Base-by-base conservation (phyloP, 1,139 yeast species). In the Hansenula sp. region DNA sequence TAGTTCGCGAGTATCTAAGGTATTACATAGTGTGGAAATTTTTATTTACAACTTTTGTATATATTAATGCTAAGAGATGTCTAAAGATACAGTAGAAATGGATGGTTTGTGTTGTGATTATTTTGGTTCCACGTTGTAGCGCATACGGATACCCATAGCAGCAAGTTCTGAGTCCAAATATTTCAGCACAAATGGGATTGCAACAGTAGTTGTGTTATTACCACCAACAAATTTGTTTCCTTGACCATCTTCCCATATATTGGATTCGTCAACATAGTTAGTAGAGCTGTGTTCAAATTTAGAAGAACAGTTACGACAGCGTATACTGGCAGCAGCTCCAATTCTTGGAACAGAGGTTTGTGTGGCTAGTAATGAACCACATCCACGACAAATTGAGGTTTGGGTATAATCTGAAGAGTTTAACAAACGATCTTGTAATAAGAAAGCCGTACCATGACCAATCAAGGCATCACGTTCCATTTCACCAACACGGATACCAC, bases 401-500 rank as follows among this genome's bases (percentile, higher is more conserved):
- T 89, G 96, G 1, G 97, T 79, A 69, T 94, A 94, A 65, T 92
- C 99, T 18, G 96, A 86, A 62, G 96, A 89, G 66, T 94, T 92
- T 63, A 94, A 75, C 60, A 92, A 73, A 67, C 99, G 83, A 63
- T 92, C 99, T 65, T 92, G 98, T 53, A 92, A 71, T 58, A 92
- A 70, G 79, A 79, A 92, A 1, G 98, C 89, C n/a, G 98, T 84
- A 68, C 98, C 99, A 61, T 94, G 98, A 47, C 98, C 99, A 62
- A 92, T 89, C 56, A 92, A 73, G 3, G 98, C 98, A 73, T 92
- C 99, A 71, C 98, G 86, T 70, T 92, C 99, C 99, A 92, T 92
- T 66, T 92, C 98, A 63, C 98, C 98, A 32, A 92, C 95, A 75
- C 99, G 95, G 55, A 92, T 92, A 83, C 99, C 99, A 68, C 99